Evolutionary conservation across 129 eudicot genomes (phyloP).

Genomic region (Helianthus tuberosus): DNA sequence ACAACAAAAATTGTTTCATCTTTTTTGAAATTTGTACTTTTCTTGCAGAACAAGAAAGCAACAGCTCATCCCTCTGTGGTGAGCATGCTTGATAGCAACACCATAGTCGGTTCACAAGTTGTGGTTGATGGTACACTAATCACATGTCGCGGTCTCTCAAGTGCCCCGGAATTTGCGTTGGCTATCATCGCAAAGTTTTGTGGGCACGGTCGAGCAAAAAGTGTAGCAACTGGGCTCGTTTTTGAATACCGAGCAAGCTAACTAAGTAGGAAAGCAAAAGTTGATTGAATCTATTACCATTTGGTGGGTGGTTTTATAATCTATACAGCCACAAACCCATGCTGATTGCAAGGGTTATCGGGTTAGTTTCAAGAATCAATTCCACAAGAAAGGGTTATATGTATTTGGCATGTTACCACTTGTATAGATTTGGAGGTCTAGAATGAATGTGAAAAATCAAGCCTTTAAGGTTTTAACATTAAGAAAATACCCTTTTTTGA

Average conservation of each 20-base stretch:
- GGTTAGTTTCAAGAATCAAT: slow-evolving; percentile 10
- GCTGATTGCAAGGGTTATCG: slow-evolving; percentile 23
- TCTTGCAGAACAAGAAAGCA: slow-evolving; percentile 62
- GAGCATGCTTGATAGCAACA: slow-evolving; percentile 35
- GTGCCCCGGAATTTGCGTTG: slow-evolving; percentile 64
- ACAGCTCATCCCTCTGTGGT: slow-evolving; percentile 53
- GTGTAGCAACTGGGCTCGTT: slow-evolving; percentile 98
- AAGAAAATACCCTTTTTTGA: too few species aligned
- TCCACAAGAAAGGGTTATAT: slow-evolving; percentile 21
- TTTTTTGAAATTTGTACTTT: background rate
- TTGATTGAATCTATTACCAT: background rate
- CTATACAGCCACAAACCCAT: slow-evolving; percentile 15
- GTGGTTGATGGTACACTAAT: slow-evolving; percentile 81
- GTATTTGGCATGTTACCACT: slow-evolving; percentile 24
- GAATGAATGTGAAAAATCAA: too few species aligned
- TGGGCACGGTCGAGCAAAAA: slow-evolving; percentile 84
- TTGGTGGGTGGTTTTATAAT: slow-evolving; percentile 13
- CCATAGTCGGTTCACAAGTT: slow-evolving; percentile 46
- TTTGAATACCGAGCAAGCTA: slow-evolving; percentile 63
- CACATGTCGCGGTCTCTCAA: slow-evolving; percentile 72
- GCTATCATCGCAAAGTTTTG: slow-evolving; percentile 85
- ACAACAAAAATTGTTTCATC: background rate
- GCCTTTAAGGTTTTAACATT: too few species aligned
- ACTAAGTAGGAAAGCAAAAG: background rate
- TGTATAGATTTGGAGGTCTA: background rate